Evolutionary conservation across 2,329 filamentous ascomycete species (phyloP).

Genomic region (Aquanectria penicillioides): DNA sequence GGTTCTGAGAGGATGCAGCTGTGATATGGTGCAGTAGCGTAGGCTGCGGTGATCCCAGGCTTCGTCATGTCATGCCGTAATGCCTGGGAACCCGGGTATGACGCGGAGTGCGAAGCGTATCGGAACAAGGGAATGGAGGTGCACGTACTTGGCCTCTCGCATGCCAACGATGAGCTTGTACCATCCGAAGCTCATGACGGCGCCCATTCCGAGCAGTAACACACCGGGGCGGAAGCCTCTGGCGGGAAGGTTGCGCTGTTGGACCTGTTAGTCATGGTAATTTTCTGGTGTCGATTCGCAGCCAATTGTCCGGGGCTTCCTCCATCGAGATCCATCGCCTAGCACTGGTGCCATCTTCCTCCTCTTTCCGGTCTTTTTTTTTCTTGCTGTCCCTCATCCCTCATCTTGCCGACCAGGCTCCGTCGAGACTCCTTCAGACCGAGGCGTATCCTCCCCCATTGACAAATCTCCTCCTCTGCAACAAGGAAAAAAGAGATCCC

Average conservation of each 20-base stretch:
- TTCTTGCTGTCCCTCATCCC: not conserved
- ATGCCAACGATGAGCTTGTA: slow-evolving; percentile 85
- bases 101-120: not conserved
- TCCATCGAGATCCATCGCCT: not conserved
- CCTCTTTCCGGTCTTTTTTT: not conserved
- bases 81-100: not conserved
- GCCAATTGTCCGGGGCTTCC: not conserved
- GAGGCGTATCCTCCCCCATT: not conserved
- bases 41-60: not conserved
- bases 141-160: slow-evolving; percentile 86
- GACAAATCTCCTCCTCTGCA: not conserved
- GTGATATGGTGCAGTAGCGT: not conserved
- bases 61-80: not conserved
- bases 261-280: slow-evolving; percentile 18
- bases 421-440: not conserved
- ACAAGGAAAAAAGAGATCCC: not conserved
- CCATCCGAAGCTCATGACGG: slow-evolving; percentile 89
- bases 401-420: too few species aligned
- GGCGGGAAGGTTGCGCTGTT: slow-evolving; percentile 88
- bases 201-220: slow-evolving; percentile 80
- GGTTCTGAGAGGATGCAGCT: not conserved
- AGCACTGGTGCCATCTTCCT: not conserved
- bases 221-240: slow-evolving; percentile 87
- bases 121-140: not conserved
- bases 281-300: not conserved